These are phyloP conservation scores for Carpinus fangiana DNA, from an alignment of 306 rosid genomes.

Conservation along the genomic window DNA sequence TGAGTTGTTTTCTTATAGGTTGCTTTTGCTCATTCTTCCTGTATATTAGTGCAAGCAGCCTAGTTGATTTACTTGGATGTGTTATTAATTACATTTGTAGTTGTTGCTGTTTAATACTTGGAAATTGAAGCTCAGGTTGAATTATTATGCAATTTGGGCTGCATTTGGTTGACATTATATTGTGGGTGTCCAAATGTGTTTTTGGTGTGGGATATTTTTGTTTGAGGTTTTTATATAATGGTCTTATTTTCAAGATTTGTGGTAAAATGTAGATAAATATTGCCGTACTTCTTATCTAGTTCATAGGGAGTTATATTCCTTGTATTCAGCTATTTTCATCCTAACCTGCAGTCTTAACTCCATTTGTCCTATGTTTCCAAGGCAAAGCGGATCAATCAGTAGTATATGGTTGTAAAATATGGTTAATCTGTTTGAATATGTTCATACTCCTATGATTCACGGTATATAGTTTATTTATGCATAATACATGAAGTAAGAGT, in stretches of 20 bases:
- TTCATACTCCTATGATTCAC: too few species aligned
- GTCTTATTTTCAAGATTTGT: not conserved
- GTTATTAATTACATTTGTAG: not conserved
- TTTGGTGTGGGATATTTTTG: not conserved
- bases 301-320: not conserved
- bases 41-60: not conserved
- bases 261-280: not conserved
- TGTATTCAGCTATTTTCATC: not conserved
- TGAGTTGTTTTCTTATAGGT: not conserved
- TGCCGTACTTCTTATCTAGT: not conserved
- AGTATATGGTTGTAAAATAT: too few species aligned
- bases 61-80: not conserved
- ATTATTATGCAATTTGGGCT: not conserved
- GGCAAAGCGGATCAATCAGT: not conserved
- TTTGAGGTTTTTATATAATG: not conserved
- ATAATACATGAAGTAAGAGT: not conserved
- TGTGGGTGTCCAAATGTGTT: not conserved
- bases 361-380: not conserved
- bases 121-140: not conserved
- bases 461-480: too few species aligned
- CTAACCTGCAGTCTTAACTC: not conserved
- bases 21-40: not conserved
- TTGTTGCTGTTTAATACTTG: not conserved
- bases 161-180: not conserved
- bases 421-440: too few species aligned